Evolutionary conservation across 2,329 filamentous ascomycete species (phyloP).

Genomic region (Aspergillus luchuensis): DNA sequence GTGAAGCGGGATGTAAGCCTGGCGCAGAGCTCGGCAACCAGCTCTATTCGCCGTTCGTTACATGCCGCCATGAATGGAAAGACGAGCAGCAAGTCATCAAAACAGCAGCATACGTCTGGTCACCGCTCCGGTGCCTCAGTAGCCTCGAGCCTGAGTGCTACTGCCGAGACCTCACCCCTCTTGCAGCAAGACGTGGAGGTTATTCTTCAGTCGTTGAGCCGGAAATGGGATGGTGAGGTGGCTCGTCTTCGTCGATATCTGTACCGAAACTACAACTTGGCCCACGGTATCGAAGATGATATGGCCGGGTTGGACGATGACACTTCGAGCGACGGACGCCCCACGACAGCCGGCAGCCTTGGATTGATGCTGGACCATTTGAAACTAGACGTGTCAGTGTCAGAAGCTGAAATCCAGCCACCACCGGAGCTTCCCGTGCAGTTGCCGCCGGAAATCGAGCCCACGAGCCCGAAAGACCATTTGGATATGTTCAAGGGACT

Average conservation of each 20-base stretch:
- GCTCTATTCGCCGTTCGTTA: slow-evolving; percentile 47
- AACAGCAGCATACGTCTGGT: slow-evolving; percentile 28
- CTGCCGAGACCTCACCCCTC: slow-evolving; percentile 28
- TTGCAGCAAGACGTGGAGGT: slow-evolving; percentile 44
- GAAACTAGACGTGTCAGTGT: slow-evolving; percentile 38
- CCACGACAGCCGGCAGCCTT: slow-evolving; percentile 41
- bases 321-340: slow-evolving; percentile 39
- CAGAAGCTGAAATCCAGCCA: slow-evolving; percentile 29
- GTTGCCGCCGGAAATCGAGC: slow-evolving; percentile 7
- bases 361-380: slow-evolving; percentile 43
- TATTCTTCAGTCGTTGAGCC: slow-evolving; percentile 44
- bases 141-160: slow-evolving; percentile 17
- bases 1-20: slow-evolving; percentile 46
- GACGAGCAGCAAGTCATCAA: slow-evolving; percentile 36
- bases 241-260: slow-evolving; percentile 48
- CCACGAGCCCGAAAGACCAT: slow-evolving; percentile 14
- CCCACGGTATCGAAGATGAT: slow-evolving; percentile 36
- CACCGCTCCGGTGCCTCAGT: slow-evolving; percentile 15
- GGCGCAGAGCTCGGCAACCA: slow-evolving; percentile 36
- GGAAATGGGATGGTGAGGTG: slow-evolving; percentile 51
- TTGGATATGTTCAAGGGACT: slow-evolving; percentile 25
- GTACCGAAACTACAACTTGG: slow-evolving; percentile 48
- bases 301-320: slow-evolving; percentile 31
- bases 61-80: slow-evolving; percentile 43
- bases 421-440: slow-evolving; percentile 23